Conservation (phyloP, 139 green algal species). For the Nannochloris sp. region DNA sequence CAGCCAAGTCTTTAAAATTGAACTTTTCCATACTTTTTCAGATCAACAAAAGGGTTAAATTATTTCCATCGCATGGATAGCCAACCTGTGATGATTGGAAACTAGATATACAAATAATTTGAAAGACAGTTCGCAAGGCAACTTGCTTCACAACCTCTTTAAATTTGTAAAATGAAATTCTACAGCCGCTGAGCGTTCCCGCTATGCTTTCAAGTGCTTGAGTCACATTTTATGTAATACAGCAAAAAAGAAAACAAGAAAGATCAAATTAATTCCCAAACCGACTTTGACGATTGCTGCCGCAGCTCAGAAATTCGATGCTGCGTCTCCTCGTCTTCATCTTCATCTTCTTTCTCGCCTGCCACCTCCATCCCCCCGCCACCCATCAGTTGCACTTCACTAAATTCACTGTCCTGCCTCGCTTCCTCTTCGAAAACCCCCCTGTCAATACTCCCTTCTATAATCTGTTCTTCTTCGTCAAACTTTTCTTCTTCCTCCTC, state of each 20-base stretch:
- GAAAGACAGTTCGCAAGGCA: too few species aligned
- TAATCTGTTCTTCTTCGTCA: not conserved
- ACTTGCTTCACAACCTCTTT: too few species aligned
- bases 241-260: not conserved
- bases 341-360: too few species aligned
- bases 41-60: too few species aligned
- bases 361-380: not conserved
- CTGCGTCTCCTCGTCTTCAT: too few species aligned
- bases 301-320: too few species aligned
- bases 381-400: not conserved
- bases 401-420: not conserved
- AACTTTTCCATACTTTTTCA: not conserved
- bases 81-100: too few species aligned
- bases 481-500: not conserved
- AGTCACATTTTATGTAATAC: not conserved
- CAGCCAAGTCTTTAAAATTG: not conserved
- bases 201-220: too few species aligned
- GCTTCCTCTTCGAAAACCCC: not conserved
- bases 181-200: too few species aligned
- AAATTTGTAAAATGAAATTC: too few species aligned
- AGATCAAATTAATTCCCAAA: not conserved
- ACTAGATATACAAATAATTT: too few species aligned
- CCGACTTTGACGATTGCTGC: not conserved
- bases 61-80: too few species aligned
- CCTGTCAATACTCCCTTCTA: not conserved